Percentiles rank a stretch among this genome's conserved stretches.
Conservation (phyloP, 352 stramenopile species). For the Phytopythium helicoides region DNA sequence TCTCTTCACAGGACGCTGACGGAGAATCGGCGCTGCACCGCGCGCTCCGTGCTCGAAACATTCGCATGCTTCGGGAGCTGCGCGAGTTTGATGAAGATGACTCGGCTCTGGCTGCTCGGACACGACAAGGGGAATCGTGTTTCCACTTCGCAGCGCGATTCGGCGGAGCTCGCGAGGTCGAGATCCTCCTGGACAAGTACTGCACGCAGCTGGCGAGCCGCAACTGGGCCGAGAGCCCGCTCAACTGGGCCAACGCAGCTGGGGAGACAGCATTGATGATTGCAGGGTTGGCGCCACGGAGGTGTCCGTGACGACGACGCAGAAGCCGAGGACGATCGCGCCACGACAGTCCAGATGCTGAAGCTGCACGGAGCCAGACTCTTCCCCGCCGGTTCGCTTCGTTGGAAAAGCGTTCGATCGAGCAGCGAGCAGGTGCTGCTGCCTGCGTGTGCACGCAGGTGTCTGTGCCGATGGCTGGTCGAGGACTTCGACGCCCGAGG, state of each 20-base stretch:
- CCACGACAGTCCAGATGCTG: not conserved
- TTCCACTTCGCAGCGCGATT: conserved; percentile 16
- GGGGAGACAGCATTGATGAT: conserved; percentile 14
- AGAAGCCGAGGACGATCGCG: not conserved
- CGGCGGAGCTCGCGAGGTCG: conserved; percentile 9
- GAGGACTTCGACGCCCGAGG: not conserved
- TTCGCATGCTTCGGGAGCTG: conserved; percentile 13
- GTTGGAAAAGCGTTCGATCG: not conserved
- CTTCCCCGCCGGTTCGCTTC: not conserved
- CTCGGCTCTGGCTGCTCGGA: conserved; percentile 4
- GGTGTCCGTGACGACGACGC: too few relatives aligned
- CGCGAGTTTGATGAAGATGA: conserved; percentile 11
- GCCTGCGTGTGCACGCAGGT: not conserved
- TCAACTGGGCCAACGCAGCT: conserved; percentile 8
- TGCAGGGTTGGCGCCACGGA: conserved; percentile 3
- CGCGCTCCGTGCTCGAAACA: conserved; percentile 8
- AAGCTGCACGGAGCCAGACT: not conserved
- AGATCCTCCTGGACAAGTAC: conserved; percentile 14
- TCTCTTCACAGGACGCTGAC: conserved; percentile 1
- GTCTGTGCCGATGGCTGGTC: not conserved
- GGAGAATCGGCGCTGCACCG: conserved; percentile 20
- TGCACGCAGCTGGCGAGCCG: conserved; percentile 7
- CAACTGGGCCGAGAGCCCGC: not conserved
- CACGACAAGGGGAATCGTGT: conserved; percentile 3
- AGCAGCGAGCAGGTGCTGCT: conserved; percentile 2